phyloP scores from a whole-genome alignment of 2,329 filamentous ascomycete genomes.

The Neonectria coccinea region DNA sequence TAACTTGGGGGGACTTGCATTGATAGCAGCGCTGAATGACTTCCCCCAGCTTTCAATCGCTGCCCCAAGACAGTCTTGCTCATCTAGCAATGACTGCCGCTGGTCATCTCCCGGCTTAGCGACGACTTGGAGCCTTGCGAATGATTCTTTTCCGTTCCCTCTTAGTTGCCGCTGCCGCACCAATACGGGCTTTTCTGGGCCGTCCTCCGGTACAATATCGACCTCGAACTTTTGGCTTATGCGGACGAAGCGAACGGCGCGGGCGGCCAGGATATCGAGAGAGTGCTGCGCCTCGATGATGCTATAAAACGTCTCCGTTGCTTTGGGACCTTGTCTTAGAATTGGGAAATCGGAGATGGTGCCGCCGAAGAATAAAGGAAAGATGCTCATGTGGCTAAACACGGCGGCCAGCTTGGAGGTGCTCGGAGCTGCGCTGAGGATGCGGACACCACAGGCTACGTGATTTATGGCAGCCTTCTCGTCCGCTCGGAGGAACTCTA shows the following conservation, averaged over 20 bases:
- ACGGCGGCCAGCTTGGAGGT: slow-evolving; percentile 50
- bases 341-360: slow-evolving; percentile 19
- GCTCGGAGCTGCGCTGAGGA: slow-evolving; percentile 46
- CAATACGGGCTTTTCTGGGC: too few species aligned
- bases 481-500: slow-evolving; percentile 57
- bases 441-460: slow-evolving; percentile 51
- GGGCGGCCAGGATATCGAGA: slow-evolving; percentile 45
- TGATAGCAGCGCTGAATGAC: slow-evolving; percentile 36
- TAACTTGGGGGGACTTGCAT: too few species aligned
- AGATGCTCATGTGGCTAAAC: slow-evolving; percentile 54
- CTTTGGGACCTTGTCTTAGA: neutral
- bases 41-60: slow-evolving; percentile 47
- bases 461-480: slow-evolving; percentile 51
- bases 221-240: slow-evolving; percentile 5
- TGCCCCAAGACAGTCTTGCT: slow-evolving; percentile 37
- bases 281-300: slow-evolving; percentile 46
- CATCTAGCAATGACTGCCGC: slow-evolving; percentile 33
- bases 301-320: slow-evolving; percentile 25
- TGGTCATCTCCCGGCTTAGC: slow-evolving; percentile 26
- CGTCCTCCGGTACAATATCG: neutral
- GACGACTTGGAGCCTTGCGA: slow-evolving; percentile 31
- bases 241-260: slow-evolving; percentile 48
- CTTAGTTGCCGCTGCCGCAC: too few species aligned
- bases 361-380: slow-evolving; percentile 54
- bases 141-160: slow-evolving; percentile 32